Base-by-base conservation (phyloP, 352 stramenopile genomes). In the Pythium diclinum region DNA sequence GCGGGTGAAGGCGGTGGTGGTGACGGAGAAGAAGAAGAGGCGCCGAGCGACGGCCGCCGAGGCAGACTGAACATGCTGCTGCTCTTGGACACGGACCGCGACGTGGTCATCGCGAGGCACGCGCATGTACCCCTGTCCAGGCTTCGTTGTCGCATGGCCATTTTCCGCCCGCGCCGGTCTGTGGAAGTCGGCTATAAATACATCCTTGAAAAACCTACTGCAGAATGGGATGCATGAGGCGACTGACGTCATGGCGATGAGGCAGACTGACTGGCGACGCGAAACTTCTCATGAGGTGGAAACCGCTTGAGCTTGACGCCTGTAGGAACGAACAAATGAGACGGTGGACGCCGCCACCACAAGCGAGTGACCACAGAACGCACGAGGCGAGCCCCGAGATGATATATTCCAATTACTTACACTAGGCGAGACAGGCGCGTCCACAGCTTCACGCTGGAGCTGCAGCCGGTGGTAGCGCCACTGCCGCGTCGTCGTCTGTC, bases 31-130 rank as follows among this genome's bases (percentile, higher is more conserved):
- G 56, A 30, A 28, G 56, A 46, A 9, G 56, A 32, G 0, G 40
- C 42, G 21, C 42, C 59, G 36, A 72, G 28, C 48, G 65, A 72
- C 47, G 65, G 59, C 40, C 65, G 59, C 14, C 65, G 65, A 48
- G 65, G 25, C 36, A 73, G 46, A 58, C 60, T 61, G 56, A 73
- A 73, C 66, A 73, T 73, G 66, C 54, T 73, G 55, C 47, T 61
- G 54, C 60, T 65, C 40, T 65, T 68, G 40, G 56, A 34, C 61
- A 67, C 65, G 52, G 65, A 58, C 25, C 65, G 40, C 23, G 65
- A 67, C 65, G 65, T 63, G 48, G 65, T 71, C 65, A 66, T 66
- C 28, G 36, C 51, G 47, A 32, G 40, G 40, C 40, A 23, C 40
- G 40, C 40, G 40, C 40, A 47, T 47, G 40, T 47, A 23, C 40